Evolutionary conservation across 139 green algal species (phyloP), one percentile per base, ranked within the genome.

Genomic region (Tetraselmis chui): DNA sequence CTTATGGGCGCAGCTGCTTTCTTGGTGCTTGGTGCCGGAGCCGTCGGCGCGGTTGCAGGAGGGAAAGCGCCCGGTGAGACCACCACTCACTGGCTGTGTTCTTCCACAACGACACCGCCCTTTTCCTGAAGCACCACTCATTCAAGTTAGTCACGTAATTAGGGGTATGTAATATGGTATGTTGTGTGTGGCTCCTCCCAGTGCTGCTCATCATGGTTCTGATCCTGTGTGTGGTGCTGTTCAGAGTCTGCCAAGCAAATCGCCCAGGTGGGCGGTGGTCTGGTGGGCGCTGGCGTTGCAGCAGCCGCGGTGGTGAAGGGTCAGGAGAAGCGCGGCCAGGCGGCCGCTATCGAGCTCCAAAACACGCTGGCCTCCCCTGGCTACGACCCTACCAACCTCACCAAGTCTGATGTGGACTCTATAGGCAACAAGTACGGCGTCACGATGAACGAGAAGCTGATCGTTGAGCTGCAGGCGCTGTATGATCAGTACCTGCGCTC

Each of bases 401-500:
- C 87, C 0, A 75, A 79, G 0, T 84, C 91, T 1, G 79, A 91
- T 11, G 86, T 94, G 23, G 82, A 84, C 2, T 85, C 82, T 1
- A 84, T 98, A 28, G 92, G 90, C 67, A 25, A 78, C 32, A 89
- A 90, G 78, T 97, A 94, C 82, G 94, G 94, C 83, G 85, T 97
- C 45, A 88, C 89, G 74, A 83, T 92, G 59, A 81, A 86, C 31
- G 88, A 86, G 67, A 78, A 87, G 24, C 80, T 89, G 75, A 80
- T 89, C 30, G 89, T 90, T 18, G 92, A 93, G 2, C 80, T 98
- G 78, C 90, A 93, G 83, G 85, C 86, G 67, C 80, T 97, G 11
- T 98, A 98, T 59, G 91, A 93, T 31, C 89, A 90, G 80, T 98
- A 93, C 90, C 84, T 99, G 80, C 91, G 94, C 84, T 87, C 59